Percentiles rank a stretch among this genome's conserved stretches.
Conservation (phyloP, 208 protist genomes). For the Herpetomonas samuelpessoai region DNA sequence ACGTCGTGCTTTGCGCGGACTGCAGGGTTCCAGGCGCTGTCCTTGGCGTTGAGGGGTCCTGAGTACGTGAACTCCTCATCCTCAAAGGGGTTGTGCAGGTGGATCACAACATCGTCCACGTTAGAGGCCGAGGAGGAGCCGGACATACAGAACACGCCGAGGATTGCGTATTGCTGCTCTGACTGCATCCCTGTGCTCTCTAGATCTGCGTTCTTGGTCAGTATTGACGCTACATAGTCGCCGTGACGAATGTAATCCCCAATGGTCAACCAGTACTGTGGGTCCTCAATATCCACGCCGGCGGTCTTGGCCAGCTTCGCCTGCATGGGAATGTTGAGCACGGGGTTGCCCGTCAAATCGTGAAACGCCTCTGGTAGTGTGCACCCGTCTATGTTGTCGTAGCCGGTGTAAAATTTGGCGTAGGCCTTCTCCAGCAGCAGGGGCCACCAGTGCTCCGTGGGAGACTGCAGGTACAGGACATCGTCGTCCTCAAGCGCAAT, state of each 20-base stretch:
- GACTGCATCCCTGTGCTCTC: slow-evolving; percentile 57
- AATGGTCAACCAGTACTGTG: slow-evolving; percentile 47
- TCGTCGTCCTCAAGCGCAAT: slow-evolving; percentile 53
- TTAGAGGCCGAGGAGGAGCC: slow-evolving; percentile 25
- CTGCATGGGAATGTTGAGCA: slow-evolving; percentile 66
- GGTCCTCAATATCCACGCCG: slow-evolving; percentile 38
- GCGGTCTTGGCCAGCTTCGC: slow-evolving; percentile 55
- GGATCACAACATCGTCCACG: slow-evolving; percentile 51
- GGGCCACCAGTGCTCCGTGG: slow-evolving; percentile 80
- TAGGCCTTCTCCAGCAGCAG: slow-evolving; percentile 91
- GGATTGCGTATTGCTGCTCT: slow-evolving; percentile 61
- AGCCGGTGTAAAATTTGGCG: slow-evolving; percentile 85
- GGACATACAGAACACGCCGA: slow-evolving; percentile 57
- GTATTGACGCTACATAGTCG: slow-evolving; percentile 50
- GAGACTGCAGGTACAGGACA: slow-evolving; percentile 62
- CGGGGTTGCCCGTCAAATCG: slow-evolving; percentile 77
- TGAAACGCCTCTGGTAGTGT: slow-evolving; percentile 70
- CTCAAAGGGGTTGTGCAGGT: slow-evolving; percentile 72
- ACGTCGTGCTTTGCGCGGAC: slow-evolving; percentile 36
- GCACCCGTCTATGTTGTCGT: slow-evolving; percentile 73
- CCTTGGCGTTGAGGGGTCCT: slow-evolving; percentile 51
- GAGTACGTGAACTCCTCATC: slow-evolving; percentile 52
- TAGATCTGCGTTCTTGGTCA: slow-evolving; percentile 29
- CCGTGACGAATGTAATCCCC: slow-evolving; percentile 39
- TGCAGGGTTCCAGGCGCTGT: slow-evolving; percentile 46